A percentile compares a stretch with the other conserved stretches of the same genome.
phyloP scores from a whole-genome alignment of 352 stramenopile genomes.

The Globisporangium paddicum region DNA sequence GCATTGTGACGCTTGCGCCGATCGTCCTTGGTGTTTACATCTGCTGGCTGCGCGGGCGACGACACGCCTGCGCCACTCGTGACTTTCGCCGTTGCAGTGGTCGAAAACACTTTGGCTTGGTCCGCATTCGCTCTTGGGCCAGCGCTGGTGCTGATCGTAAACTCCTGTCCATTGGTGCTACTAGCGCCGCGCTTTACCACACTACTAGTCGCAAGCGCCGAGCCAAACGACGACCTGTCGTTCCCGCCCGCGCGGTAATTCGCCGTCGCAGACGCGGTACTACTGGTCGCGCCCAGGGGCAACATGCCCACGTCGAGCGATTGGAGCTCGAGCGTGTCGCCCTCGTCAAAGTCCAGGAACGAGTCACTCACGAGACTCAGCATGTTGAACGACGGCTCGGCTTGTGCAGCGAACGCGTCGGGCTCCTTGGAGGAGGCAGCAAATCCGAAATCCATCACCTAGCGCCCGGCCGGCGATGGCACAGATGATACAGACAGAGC shows the following conservation, averaged over 20 bases:
- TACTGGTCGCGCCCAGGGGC: neutral
- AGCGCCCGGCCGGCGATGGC: too few species aligned
- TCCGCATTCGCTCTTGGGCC: neutral
- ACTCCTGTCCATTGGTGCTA: neutral
- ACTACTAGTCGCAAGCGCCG: neutral
- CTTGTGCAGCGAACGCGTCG: neutral
- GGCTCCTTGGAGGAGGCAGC: neutral
- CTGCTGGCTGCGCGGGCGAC: neutral
- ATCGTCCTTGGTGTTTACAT: conserved; percentile 34
- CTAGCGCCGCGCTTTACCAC: neutral
- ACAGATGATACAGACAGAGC: too few species aligned
- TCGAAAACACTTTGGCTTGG: neutral
- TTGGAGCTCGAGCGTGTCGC: conserved; percentile 5
- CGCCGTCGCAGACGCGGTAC: neutral
- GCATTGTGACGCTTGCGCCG: conserved; percentile 52
- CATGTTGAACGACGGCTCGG: conserved; percentile 1
- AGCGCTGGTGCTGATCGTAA: conserved; percentile 3
- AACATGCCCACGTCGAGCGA: conserved; percentile 3
- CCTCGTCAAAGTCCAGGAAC: neutral
- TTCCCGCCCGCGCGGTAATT: neutral
- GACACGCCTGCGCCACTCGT: neutral
- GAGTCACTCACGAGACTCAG: conserved; percentile 1
- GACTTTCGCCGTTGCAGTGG: neutral
- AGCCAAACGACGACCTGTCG: neutral
- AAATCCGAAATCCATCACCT: conserved; percentile 3